Conservation (phyloP, 352 stramenopile species). For the Phytophthora podocarpi region DNA sequence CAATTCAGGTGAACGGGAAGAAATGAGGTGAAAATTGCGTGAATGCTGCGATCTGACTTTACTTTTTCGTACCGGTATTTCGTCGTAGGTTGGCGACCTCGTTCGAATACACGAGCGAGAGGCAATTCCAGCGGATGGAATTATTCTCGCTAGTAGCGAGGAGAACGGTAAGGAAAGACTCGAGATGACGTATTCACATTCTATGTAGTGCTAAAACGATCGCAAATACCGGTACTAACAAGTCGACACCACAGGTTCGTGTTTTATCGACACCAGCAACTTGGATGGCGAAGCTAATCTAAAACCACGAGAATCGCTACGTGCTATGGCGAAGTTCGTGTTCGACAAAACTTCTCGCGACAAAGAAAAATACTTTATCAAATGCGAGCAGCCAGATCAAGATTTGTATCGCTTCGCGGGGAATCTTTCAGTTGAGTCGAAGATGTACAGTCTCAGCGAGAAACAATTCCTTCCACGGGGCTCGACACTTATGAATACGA, state of each 20-base stretch:
- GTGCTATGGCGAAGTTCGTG: conserved; percentile 38
- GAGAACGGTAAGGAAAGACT: conserved; percentile 69
- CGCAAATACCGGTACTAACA: no score
- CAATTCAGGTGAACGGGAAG: conserved; percentile 57
- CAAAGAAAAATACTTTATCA: conserved; percentile 64
- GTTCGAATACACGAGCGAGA: conserved; percentile 86
- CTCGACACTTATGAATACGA: conserved; percentile 83
- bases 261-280: conserved; percentile 86
- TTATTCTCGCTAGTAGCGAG: conserved; percentile 88
- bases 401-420: conserved; percentile 82
- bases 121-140: conserved; percentile 90
- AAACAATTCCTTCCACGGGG: conserved; percentile 80
- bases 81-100: conserved; percentile 81
- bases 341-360: conserved; percentile 43
- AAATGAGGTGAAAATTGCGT: neutral
- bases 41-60: neutral
- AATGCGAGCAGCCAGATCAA: conserved; percentile 78
- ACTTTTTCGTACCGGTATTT: neutral
- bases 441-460: conserved; percentile 71
- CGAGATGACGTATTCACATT: no score
- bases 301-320: conserved; percentile 63
- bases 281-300: conserved; percentile 83
- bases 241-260: conserved; percentile 42
- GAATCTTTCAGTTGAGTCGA: conserved; percentile 63
- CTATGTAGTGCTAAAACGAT: no score